These are phyloP conservation scores for Geopyxis carbonaria DNA, from an alignment of 495 filamentous ascomycete genomes.

Conservation along the genomic window DNA sequence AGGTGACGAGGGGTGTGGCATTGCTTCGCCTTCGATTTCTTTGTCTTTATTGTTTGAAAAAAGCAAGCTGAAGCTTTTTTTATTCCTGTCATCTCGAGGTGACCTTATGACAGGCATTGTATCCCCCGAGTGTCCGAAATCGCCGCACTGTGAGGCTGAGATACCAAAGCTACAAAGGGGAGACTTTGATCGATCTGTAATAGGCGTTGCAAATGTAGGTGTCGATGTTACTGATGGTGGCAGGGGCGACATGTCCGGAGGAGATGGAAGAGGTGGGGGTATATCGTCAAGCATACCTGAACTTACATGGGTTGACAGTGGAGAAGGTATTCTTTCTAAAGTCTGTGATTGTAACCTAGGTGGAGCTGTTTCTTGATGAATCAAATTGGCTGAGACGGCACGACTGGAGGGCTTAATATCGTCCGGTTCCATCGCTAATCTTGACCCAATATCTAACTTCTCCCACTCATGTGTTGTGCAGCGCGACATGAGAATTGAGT, in stretches of 20 bases:
- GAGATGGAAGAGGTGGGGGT: constrained; percentile 10
- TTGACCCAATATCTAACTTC: constrained; percentile 5
- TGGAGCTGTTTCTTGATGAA: constrained; percentile 17
- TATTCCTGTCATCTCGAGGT: constrained; percentile 4
- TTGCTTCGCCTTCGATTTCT: constrained; percentile 1
- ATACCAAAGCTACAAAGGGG: constrained; percentile 6
- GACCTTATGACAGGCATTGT: constrained; percentile 10
- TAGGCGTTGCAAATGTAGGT: constrained; percentile 14
- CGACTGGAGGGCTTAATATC: too few relatives aligned
- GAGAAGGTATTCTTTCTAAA: constrained; percentile 23
- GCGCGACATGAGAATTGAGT: constrained; percentile 10
- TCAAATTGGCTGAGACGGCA: constrained; percentile 9
- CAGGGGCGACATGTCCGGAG: constrained; percentile 17
- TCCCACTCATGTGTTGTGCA: constrained; percentile 22
- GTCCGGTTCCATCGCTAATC: constrained; percentile 3
- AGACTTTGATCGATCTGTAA: constrained; percentile 14
- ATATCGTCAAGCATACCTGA: constrained; percentile 15
- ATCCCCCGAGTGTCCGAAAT: constrained; percentile 7
- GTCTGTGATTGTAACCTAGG: constrained; percentile 18
- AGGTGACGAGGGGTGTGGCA: background rate
- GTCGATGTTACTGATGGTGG: constrained; percentile 19
- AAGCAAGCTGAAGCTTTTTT: constrained; percentile 3
- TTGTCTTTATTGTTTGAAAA: constrained; percentile 2
- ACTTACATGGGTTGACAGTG: constrained; percentile 21
- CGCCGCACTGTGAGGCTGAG: background rate